These are phyloP conservation scores for Apiosordaria backusii DNA, from an alignment of 495 filamentous ascomycete species.

Conservation along the genomic window DNA sequence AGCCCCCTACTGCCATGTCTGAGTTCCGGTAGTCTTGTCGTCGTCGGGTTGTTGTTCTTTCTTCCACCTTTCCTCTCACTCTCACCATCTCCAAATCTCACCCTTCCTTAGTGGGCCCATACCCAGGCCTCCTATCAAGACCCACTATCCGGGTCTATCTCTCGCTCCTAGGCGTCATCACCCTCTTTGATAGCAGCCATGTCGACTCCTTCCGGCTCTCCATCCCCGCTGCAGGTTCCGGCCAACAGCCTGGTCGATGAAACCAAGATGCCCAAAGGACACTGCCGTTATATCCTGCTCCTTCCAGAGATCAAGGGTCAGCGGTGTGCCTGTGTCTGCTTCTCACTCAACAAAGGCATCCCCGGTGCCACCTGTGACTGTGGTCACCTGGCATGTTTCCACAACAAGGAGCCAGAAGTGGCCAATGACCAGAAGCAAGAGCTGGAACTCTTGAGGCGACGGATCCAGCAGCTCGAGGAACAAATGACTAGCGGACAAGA, in stretches of 20 bases:
- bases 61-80: slow-evolving; percentile 1
- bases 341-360: slow-evolving; percentile 48
- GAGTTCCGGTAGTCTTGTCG: slow-evolving; percentile 28
- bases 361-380: slow-evolving; percentile 52
- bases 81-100: background rate
- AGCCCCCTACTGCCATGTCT: slow-evolving; percentile 28
- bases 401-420: slow-evolving; percentile 42
- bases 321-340: slow-evolving; percentile 53
- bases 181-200: slow-evolving; percentile 18
- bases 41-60: slow-evolving; percentile 20
- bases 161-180: slow-evolving; percentile 2
- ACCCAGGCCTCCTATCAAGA: background rate
- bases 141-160: slow-evolving; percentile 1
- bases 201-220: slow-evolving; percentile 26
- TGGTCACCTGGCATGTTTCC: slow-evolving; percentile 54
- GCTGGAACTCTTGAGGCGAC: slow-evolving; percentile 45
- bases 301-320: slow-evolving; percentile 52
- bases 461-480: slow-evolving; percentile 46
- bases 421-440: slow-evolving; percentile 40
- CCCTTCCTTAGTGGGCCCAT: background rate
- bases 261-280: slow-evolving; percentile 46
- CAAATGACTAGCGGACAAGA: slow-evolving; percentile 44
- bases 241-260: slow-evolving; percentile 34
- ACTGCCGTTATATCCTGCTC: slow-evolving; percentile 54
- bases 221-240: slow-evolving; percentile 33